A percentile compares a stretch with the other conserved stretches of the same genome.
phyloP scores from a whole-genome alignment of 495 filamentous ascomycete species.

The Podospora appendiculata region DNA sequence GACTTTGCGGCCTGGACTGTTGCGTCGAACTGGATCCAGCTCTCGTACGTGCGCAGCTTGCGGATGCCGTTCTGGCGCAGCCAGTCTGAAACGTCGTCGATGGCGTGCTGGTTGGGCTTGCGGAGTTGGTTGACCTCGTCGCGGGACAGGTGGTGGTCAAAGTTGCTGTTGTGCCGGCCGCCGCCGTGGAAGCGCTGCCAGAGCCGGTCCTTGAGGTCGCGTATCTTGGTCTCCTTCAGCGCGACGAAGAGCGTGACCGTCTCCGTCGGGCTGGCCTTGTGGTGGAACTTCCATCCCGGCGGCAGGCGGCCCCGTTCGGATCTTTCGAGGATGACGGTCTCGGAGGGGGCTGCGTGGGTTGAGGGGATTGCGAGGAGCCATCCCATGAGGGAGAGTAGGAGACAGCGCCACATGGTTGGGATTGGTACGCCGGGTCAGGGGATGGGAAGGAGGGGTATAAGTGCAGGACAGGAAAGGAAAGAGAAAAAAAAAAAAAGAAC shows the following conservation, averaged over 20 bases:
- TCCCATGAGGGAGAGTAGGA: too few relatives aligned
- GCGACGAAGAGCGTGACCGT: constrained; percentile 24
- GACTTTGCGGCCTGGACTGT: constrained; percentile 23
- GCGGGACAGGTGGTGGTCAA: constrained; percentile 22
- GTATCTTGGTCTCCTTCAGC: constrained; percentile 28
- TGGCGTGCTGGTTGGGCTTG: constrained; percentile 10
- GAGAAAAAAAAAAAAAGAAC: too few relatives aligned
- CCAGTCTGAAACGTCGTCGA: constrained; percentile 26
- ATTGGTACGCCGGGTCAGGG: too few relatives aligned
- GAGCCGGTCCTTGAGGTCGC: constrained; percentile 24
- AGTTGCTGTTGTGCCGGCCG: constrained; percentile 6
- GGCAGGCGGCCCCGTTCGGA: constrained; percentile 7
- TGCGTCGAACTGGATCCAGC: constrained; percentile 25
- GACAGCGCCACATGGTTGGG: too few relatives aligned
- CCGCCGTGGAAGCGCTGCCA: constrained; percentile 4
- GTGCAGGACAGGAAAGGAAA: too few relatives aligned
- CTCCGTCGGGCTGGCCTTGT: constrained; percentile 15
- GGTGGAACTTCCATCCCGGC: constrained; percentile 15
- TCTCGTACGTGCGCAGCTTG: constrained; percentile 15
- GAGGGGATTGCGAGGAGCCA: too few relatives aligned
- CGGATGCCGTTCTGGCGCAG: constrained; percentile 23
- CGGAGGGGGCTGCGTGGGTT: too few relatives aligned
- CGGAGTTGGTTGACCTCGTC: constrained; percentile 23
- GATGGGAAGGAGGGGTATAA: too few relatives aligned
- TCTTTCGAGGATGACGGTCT: constrained; percentile 14